These are phyloP conservation scores for Torulaspora globosa DNA, from an alignment of 1,139 yeast genomes.

Conservation along the genomic window DNA sequence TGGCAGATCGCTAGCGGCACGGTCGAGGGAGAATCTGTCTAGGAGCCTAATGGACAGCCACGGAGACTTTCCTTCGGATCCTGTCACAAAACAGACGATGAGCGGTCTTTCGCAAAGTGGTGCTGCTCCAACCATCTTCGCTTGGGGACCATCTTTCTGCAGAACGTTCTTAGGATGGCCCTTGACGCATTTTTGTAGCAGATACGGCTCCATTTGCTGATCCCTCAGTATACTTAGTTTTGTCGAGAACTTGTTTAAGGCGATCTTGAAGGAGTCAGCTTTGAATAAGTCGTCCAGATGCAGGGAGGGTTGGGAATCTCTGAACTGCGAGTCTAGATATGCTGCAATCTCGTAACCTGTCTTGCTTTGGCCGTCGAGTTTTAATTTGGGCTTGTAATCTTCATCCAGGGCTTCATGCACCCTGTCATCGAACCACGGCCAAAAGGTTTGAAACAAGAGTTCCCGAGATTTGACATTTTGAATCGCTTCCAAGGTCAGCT, in stretches of 20 bases:
- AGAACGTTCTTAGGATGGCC: neutral
- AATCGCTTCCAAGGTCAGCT: slow-evolving; percentile 8
- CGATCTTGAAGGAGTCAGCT: neutral
- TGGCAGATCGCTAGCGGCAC: neutral
- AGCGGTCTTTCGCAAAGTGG: neutral
- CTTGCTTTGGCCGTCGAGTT: slow-evolving; percentile 9
- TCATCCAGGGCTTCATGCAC: slow-evolving; percentile 23
- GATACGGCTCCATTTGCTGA: slow-evolving; percentile 5
- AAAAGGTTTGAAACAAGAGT: slow-evolving; percentile 16
- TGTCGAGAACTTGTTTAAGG: neutral
- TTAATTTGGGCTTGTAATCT: slow-evolving; percentile 20
- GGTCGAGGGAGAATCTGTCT: slow-evolving; percentile 2
- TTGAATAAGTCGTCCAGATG: neutral
- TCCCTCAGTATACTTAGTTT: neutral
- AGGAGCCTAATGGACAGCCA: neutral
- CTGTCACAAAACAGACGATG: slow-evolving; percentile 2
- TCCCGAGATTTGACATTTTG: slow-evolving; percentile 12
- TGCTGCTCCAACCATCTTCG: slow-evolving; percentile 1
- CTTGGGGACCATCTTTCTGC: neutral
- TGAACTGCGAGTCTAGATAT: slow-evolving; percentile 13
- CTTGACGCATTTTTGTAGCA: slow-evolving; percentile 2
- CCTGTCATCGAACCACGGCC: slow-evolving; percentile 27
- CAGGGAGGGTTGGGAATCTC: neutral
- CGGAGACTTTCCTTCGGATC: neutral
- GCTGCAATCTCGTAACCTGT: slow-evolving; percentile 11